Percentiles rank a stretch among this genome's conserved stretches.
These are phyloP conservation scores for Senna tora DNA, from an alignment of 306 rosid genomes.

Conservation along the genomic window DNA sequence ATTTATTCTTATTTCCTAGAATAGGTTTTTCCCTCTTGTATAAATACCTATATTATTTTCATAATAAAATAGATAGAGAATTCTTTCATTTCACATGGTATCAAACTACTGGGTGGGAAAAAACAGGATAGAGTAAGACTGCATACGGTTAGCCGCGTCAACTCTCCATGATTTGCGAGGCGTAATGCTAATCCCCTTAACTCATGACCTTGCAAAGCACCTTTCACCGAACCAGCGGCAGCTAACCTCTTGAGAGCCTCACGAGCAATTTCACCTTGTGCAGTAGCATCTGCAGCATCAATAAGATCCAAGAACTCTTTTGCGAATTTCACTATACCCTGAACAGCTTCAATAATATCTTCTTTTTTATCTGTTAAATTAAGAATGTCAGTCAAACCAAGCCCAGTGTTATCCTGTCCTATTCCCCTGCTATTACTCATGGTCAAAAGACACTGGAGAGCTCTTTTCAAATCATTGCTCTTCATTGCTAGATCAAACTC, in stretches of 20 bases:
- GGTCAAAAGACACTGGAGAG: constrained; percentile 97
- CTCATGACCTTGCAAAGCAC: constrained; percentile 91
- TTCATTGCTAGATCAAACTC: constrained; percentile 99
- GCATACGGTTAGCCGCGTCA: constrained; percentile 90
- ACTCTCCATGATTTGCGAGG: constrained; percentile 95
- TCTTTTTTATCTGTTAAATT: constrained; percentile 81
- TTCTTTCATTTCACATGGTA: too few relatives aligned
- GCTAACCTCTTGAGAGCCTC: constrained; percentile 96
- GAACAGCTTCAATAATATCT: constrained; percentile 78
- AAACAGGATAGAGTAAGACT: constrained; percentile 30
- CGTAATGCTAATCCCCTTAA: constrained; percentile 88
- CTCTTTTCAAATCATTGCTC: constrained; percentile 95
- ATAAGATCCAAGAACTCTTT: constrained; percentile 96
- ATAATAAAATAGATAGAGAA: too few relatives aligned
- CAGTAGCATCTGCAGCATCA: constrained; percentile 99
- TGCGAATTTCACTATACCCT: constrained; percentile 94
- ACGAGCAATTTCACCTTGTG: constrained; percentile 95
- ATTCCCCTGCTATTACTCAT: constrained; percentile 98
- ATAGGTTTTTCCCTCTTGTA: too few relatives aligned
- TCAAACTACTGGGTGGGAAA: constrained; percentile 24
- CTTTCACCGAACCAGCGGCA: constrained; percentile 94
- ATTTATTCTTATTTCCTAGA: too few relatives aligned
- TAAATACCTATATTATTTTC: too few relatives aligned
- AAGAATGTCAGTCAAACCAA: constrained; percentile 92
- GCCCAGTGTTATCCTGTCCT: constrained; percentile 80